Evolutionary conservation across 1,284 basidiomycete species (phyloP), one percentile per base, ranked within the genome.

Genomic region (Boletellus deceptivus): DNA sequence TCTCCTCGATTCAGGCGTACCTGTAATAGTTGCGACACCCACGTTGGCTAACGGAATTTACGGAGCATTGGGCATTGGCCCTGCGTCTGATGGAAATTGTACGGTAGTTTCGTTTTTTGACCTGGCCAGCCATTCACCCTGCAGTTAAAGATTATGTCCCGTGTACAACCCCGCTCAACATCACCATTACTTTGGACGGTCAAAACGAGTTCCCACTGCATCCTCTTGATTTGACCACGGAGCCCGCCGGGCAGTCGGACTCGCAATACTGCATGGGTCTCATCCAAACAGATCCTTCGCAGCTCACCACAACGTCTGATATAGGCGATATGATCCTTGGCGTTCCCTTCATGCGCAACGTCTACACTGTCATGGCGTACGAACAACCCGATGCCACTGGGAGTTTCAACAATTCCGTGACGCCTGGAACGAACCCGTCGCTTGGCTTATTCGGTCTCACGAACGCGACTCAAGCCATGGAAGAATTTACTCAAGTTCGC

Each of bases 1-100:
- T 4, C 75, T 86, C n/a, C 64, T 89, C 24, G 87, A 89, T 62
- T 79, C 81, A 0, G 86, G 86, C 1, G 75, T 82, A 0, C 84
- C 87, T 1, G 56, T 78, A 18, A 87, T 89, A 48, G 64, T 89
- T 1, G 76, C 84, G 4, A 80, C 79, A 0, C 69, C 71, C 3
- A 47, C 60, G 2, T 74, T 89, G n/a, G 82, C 87, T 14, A 84
- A 89, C 58, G 85, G 74, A 6, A 84, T 90, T n/a, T 90, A 89
- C 55, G 86, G 86, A n/a, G 83, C 86, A 4, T 66, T 86, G 45
- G 84, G 82, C 3, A 70, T 89, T 17, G 60, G 67, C 7, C 85
- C 86, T 2, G 78, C 72, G 0, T 57, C 64, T 2, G 84, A 89
- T 57, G 84, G 84, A 14, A 74, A 78, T 39, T 89, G 87, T 88